Base-by-base conservation (phyloP, 495 filamentous ascomycete genomes). In the Aspergillus sparsus region DNA sequence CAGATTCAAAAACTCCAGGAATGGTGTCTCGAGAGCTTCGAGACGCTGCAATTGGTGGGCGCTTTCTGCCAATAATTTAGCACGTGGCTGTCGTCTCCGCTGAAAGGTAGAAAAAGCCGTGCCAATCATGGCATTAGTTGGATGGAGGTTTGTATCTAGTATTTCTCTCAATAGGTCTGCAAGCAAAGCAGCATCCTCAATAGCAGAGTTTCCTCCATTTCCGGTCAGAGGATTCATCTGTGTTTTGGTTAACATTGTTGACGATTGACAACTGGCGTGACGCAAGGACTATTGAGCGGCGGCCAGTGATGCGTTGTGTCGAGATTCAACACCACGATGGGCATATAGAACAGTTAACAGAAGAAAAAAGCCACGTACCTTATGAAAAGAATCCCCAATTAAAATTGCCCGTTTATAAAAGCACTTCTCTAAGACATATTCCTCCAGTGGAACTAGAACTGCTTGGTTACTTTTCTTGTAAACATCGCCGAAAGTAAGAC, bases 201-300 rank as follows among this genome's bases (percentile, higher is more conserved):
- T 73, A 6, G 73, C 72, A 36, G 63, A 55, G 36, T 74, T 75
- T 12, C 64, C 73, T 11, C 74, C 76, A 53, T 70, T 68, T 3
- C 70, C 76, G 6, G 51, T 55, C 12, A 61, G 39, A n/a, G 57
- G 55, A 53, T 62, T 72, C 31, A 67, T 61, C 71, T 68, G 21
- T 1, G 3, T 27, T 27, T 27, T 3, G 1, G 3, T 27, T 27
- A 27, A 27, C 21, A 27, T 3, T 1, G 3, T 1, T 27, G 3
- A 27, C 21, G 21, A 27, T 27, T 27, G 21, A 27, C 21, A 27
- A 27, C 3, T 27, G 21, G 3, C 21, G n/a, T n/a, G n/a, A n/a
- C n/a, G n/a, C n/a, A n/a, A n/a, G n/a, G n/a, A n/a, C n/a, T n/a
- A n/a, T n/a, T n/a, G n/a, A n/a, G n/a, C n/a, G n/a, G n/a, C n/a